Conservation (phyloP, 768 basidiomycete genomes). For the Leccinellum rugosiceps region DNA sequence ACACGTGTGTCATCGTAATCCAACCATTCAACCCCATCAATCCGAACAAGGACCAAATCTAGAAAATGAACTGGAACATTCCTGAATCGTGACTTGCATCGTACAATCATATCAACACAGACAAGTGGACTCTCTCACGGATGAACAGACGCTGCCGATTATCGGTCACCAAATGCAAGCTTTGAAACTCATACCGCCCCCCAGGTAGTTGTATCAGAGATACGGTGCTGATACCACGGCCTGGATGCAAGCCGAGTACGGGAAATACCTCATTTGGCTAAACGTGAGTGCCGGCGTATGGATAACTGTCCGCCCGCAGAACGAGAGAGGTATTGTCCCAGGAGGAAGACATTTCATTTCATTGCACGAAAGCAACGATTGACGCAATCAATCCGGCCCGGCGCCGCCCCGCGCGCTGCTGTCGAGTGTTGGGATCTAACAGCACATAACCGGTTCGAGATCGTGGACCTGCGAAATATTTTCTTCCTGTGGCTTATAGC, state of each 20-base stretch:
- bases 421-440: conserved; percentile 4
- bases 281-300: background rate
- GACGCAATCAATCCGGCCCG: conserved; percentile 18
- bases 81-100: conserved; percentile 25
- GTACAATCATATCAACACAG: conserved; percentile 20
- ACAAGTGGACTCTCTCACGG: conserved; percentile 26
- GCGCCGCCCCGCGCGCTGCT: conserved; percentile 6
- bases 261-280: conserved; percentile 6
- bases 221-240: conserved; percentile 18
- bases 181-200: conserved; percentile 24
- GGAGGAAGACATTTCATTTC: background rate
- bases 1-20: conserved; percentile 21
- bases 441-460: conserved; percentile 8
- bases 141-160: conserved; percentile 20
- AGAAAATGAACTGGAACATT: conserved; percentile 16
- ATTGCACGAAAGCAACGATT: conserved; percentile 6
- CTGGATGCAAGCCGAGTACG: conserved; percentile 3
- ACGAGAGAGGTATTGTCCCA: conserved; percentile 1
- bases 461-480: conserved; percentile 4
- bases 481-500: conserved; percentile 7
- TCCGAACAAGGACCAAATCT: conserved; percentile 22
- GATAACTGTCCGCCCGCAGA: background rate
- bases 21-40: conserved; percentile 6
- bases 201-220: conserved; percentile 20
- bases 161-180: conserved; percentile 15